Percentiles rank a stretch among this genome's conserved stretches.
Conservation (phyloP, 2,329 filamentous ascomycete species). For the Sporothrix dimorphospora region DNA sequence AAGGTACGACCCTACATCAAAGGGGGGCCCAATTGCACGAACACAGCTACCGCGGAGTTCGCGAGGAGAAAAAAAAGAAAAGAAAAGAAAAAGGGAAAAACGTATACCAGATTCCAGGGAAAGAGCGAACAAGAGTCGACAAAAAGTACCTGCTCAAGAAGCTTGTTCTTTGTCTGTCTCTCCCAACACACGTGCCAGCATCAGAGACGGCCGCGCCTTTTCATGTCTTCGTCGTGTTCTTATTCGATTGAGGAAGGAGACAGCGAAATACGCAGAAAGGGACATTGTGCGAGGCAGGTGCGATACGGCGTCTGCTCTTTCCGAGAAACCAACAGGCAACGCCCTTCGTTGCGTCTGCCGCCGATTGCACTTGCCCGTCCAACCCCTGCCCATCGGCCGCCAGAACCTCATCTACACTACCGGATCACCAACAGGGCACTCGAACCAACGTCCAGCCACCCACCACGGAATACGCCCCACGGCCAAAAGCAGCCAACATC, state of each 20-base stretch:
- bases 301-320: neutral
- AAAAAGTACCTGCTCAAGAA: neutral
- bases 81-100: neutral
- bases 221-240: neutral
- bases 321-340: neutral
- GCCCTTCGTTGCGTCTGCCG: neutral
- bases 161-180: neutral
- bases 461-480: neutral
- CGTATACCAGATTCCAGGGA: neutral
- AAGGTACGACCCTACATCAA: neutral
- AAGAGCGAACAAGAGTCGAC: neutral
- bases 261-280: neutral
- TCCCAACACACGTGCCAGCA: neutral
- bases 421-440: neutral
- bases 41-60: constrained; percentile 12
- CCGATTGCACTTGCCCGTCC: neutral
- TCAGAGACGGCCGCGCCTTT: neutral
- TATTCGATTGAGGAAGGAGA: neutral
- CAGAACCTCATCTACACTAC: neutral
- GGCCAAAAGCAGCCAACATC: neutral
- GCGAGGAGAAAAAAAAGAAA: neutral
- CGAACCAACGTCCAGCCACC: no score
- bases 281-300: neutral
- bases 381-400: neutral
- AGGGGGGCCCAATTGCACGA: neutral